Evolutionary conservation across 306 rosid species (phyloP), one percentile per base, ranked within the genome.

Genomic region (Cicer cuneatum): DNA sequence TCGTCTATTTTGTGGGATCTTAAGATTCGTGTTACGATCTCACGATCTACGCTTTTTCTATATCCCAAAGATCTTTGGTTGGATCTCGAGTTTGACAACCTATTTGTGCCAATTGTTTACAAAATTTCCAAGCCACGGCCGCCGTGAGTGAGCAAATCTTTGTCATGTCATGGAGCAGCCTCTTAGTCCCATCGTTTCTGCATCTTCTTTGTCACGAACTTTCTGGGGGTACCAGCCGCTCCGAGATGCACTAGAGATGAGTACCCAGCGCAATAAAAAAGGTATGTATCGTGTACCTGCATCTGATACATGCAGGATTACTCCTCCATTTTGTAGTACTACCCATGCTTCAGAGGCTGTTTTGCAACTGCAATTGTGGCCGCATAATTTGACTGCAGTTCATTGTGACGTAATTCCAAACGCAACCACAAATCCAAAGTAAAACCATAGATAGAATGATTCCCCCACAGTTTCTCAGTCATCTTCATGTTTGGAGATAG

Each of bases 401-500:
- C 21, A 9, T 61, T 0, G 6, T 38, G 43, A 19, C 8, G 8
- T 59, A 35, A 61, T 37, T n/a, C 38, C 45, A 61, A 14, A 16
- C 13, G 1, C 43, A 61, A n/a, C 16, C 15, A 58, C 7, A 61
- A 15, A 6, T 61, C 12, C 46, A n/a, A 37, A n/a, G 37, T 35
- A 35, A 61, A 61, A 61, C 46, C 21, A 6, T 37, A 12, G 46
- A 61, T 39, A 38, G 10, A 38, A 38, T 38, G 68, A n/a, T 14
- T 15, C 33, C 46, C 49, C 48, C 39, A 19, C 41, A 74, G 42
- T 39, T 51, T 63, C 53, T 48, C 12, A 12, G 41, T 5, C 75
- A 35, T 13, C 43, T 46, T 35, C 14, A 53, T 16, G 76, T 14
- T 38, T 14, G 47, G 39, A 54, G 24, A 54, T 10, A 71, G 12